Base-by-base conservation (phyloP, 768 basidiomycete genomes). In the Macrolepiota albuminosa region DNA sequence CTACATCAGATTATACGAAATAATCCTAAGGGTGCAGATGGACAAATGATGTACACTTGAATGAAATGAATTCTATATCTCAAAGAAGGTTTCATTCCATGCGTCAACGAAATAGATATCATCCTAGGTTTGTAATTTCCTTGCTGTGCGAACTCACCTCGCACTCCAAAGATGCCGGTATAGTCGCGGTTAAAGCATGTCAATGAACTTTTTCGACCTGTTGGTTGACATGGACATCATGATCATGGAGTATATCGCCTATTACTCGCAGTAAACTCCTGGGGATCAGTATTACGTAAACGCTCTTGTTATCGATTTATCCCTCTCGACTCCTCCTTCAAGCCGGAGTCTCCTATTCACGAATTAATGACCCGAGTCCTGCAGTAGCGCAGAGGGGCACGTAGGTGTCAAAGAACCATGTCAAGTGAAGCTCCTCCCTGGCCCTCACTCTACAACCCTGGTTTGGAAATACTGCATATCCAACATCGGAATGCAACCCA, bases 361-460 rank as follows among this genome's bases (percentile, higher is more conserved):
- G 57, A 54, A 42, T 26, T 56, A 42, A 62, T 59, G 61, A n/a
- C 43, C n/a, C 2, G 18, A 48, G n/a, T 36, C 24, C 55, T 47
- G 37, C 26, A 40, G 29, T 54, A 54, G 48, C 21, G 39, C 34
- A 50, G 16, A 45, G 46, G 31, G 29, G 24, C 58, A 51, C 49
- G 46, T 42, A 34, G 24, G 45, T 48, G 34, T 33, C 11, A 63
- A 56, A 24, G 31, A 43, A 42, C 21, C 37, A 58, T 64, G 57
- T 47, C 58, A 45, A 40, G 13, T 21, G 54, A 54, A 39, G 45
- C 58, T 21, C 66, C 63, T 34, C 76, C 24, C 50, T 82, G 82
- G 82, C 81, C 82, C 4, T 80, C 80, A 1, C 72, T 84, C 33
- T 84, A 84, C 61, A 72, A 77, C 54, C 81, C 79, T 21, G 75